These are phyloP conservation scores for Candida ulmi DNA, from an alignment of 805 yeast genomes.

Conservation along the genomic window DNA sequence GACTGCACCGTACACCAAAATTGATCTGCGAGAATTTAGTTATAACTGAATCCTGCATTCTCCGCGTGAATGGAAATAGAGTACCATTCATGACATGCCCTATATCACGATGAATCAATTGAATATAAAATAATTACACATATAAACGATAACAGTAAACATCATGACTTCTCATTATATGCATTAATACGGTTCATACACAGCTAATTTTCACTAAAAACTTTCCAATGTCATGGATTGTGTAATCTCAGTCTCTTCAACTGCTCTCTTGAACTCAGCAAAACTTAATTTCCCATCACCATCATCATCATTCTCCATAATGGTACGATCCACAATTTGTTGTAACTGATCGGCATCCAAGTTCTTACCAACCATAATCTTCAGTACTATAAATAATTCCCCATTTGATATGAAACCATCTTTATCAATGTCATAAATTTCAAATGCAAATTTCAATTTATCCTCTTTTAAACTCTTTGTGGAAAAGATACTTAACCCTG, in stretches of 20 bases:
- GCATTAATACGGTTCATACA: too few relatives aligned
- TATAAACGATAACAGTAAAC: too few relatives aligned
- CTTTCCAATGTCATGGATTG: constrained; percentile 50
- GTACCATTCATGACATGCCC: too few relatives aligned
- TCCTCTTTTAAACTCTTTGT: constrained; percentile 77
- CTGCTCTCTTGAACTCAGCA: constrained; percentile 75
- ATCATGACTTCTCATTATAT: too few relatives aligned
- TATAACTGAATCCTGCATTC: too few relatives aligned
- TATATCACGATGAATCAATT: too few relatives aligned
- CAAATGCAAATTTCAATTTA: constrained; percentile 83
- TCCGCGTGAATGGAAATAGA: too few relatives aligned
- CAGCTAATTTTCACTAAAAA: constrained; percentile 25
- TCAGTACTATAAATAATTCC: constrained; percentile 83
- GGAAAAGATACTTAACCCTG: constrained; percentile 82
- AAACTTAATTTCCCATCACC: constrained; percentile 84
- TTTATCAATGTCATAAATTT: constrained; percentile 89
- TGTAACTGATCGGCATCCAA: constrained; percentile 83
- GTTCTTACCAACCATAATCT: constrained; percentile 96
- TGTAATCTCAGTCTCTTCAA: constrained; percentile 50
- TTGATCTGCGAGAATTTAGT: too few relatives aligned
- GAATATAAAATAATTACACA: too few relatives aligned
- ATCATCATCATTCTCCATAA: constrained; percentile 85
- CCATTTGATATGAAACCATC: constrained; percentile 96
- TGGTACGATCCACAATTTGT: constrained; percentile 95
- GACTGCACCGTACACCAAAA: too few relatives aligned